Conservation (phyloP, 2,329 filamentous ascomycete species). For the Fusarium multiceps region DNA sequence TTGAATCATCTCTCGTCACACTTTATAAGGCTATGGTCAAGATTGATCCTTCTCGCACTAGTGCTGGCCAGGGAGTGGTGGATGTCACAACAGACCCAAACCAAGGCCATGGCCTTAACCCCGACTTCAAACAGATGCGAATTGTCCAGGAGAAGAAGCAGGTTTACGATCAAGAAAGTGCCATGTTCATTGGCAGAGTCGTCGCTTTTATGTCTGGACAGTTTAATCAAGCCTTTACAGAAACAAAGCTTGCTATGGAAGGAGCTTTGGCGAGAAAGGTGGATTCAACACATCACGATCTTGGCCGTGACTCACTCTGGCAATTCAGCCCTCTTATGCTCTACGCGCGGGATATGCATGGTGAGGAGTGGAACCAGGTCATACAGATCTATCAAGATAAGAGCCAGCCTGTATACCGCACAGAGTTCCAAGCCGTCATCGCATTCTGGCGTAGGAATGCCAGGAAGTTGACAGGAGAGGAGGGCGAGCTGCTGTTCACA, state of each 20-base stretch:
- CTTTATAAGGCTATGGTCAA: conserved; percentile 94
- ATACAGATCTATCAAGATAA: conserved; percentile 84
- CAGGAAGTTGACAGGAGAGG: conserved; percentile 79
- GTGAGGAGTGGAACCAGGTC: conserved; percentile 81
- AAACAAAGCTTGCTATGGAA: conserved; percentile 73
- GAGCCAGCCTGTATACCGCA: conserved; percentile 80
- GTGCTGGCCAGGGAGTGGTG: conserved; percentile 59
- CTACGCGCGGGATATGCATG: conserved; percentile 87
- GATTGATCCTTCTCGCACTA: conserved; percentile 84
- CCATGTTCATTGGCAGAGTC: conserved; percentile 80
- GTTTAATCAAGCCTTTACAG: conserved; percentile 79
- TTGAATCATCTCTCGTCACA: conserved; percentile 80
- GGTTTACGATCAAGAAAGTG: conserved; percentile 82
- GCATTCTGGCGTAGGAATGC: conserved; percentile 83
- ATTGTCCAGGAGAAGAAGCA: conserved; percentile 95
- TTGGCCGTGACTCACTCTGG: conserved; percentile 81
- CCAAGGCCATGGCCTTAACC: conserved; percentile 67
- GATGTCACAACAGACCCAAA: conserved; percentile 58
- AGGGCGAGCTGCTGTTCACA: conserved; percentile 88
- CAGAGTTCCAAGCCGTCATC: conserved; percentile 82
- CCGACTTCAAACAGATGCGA: conserved; percentile 88
- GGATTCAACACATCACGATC: conserved; percentile 76
- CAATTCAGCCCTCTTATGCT: conserved; percentile 88
- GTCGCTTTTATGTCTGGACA: conserved; percentile 84
- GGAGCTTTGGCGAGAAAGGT: conserved; percentile 72